phyloP scores from a whole-genome alignment of 306 rosid genomes.

The Fragaria ananassa region DNA sequence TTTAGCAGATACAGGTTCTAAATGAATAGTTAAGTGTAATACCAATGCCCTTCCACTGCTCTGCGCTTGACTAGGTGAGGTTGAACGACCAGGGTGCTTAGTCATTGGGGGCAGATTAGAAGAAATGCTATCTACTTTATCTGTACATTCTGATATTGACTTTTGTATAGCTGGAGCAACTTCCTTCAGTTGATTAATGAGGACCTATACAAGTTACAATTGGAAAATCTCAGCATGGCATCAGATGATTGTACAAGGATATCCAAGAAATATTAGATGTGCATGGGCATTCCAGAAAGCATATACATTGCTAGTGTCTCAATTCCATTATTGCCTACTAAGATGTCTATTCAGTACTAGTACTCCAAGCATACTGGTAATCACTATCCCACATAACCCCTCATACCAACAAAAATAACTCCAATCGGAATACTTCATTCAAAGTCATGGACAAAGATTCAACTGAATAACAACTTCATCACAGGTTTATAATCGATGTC shows the following conservation, averaged over 20 bases:
- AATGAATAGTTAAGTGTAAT: constrained; percentile 16
- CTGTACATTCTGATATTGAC: constrained; percentile 95
- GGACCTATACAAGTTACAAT: constrained; percentile 56
- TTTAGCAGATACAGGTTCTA: constrained; percentile 12
- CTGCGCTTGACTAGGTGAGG: constrained; percentile 73
- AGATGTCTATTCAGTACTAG: not conserved
- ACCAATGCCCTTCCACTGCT: constrained; percentile 76
- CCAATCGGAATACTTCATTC: not conserved
- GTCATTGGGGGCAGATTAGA: constrained; percentile 65
- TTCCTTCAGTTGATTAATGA: constrained; percentile 93
- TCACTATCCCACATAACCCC: not conserved
- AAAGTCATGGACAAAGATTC: not conserved
- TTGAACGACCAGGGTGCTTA: constrained; percentile 59
- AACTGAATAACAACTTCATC: not conserved
- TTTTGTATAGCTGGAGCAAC: constrained; percentile 94
- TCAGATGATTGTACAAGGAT: constrained; percentile 1
- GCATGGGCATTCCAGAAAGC: constrained; percentile 9
- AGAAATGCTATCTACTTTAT: constrained; percentile 69
- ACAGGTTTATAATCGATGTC: not conserved
- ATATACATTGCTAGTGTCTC: not conserved
- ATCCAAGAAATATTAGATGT: constrained; percentile 15
- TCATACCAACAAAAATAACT: not conserved
- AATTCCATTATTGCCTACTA: not conserved
- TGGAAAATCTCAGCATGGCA: constrained; percentile 22
- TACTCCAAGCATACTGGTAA: not conserved